These are phyloP conservation scores for Dittrichia graveolens DNA, from an alignment of 129 eudicot genomes.

Conservation along the genomic window DNA sequence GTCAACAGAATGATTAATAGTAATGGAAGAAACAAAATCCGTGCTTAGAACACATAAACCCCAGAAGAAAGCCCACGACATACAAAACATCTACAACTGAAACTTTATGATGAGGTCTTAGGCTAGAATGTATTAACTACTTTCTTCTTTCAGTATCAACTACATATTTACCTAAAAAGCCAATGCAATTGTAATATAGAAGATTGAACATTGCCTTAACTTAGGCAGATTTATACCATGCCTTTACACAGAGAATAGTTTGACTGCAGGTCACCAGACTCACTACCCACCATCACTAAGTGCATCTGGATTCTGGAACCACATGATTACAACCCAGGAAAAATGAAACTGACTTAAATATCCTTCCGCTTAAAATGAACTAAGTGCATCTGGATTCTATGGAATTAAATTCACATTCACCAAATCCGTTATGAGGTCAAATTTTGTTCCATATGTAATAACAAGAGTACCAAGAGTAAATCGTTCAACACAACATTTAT, in stretches of 20 bases:
- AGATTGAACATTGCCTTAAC: not conserved
- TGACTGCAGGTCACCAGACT: not conserved
- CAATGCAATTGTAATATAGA: not conserved
- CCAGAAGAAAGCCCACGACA: not conserved
- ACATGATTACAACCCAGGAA: not conserved
- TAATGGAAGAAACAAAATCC: not conserved
- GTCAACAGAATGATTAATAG: slow-evolving; percentile 14
- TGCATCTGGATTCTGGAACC: not conserved
- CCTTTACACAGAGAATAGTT: slow-evolving; percentile 4
- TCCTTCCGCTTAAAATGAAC: not conserved
- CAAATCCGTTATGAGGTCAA: slow-evolving; percentile 1
- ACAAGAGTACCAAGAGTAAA: slow-evolving; percentile 2
- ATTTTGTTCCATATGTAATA: not conserved
- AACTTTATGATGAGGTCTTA: not conserved
- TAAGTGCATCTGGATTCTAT: no score
- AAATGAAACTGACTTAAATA: not conserved
- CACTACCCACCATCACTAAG: slow-evolving; percentile 1
- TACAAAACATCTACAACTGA: not conserved
- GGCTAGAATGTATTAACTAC: not conserved
- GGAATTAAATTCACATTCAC: slow-evolving; percentile 2
- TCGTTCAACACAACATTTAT: not conserved
- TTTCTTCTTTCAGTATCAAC: not conserved
- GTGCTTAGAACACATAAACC: not conserved
- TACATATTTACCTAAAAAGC: not conserved
- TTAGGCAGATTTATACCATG: slow-evolving; percentile 2